These are phyloP conservation scores for Cryptococcus hybrid DNA, from an alignment of 1,284 basidiomycete genomes.

Conservation along the genomic window DNA sequence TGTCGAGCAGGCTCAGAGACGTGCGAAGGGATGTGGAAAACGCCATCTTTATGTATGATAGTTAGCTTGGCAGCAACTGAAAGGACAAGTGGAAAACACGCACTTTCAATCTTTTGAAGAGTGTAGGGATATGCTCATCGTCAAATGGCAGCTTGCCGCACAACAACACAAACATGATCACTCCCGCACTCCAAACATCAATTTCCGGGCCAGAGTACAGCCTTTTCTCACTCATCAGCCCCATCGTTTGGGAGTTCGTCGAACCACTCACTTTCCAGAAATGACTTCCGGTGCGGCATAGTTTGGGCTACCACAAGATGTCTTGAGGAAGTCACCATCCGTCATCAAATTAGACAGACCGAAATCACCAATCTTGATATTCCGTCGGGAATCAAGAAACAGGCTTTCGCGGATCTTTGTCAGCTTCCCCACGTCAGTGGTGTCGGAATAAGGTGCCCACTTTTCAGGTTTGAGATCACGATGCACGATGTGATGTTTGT, in stretches of 20 bases:
- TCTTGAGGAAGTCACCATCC: conserved; percentile 91
- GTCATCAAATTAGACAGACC: conserved; percentile 90
- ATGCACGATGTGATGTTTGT: conserved; percentile 91
- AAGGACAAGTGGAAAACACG: conserved; percentile 24
- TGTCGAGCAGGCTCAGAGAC: conserved; percentile 72
- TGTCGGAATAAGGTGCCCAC: conserved; percentile 56
- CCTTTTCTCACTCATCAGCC: conserved; percentile 24
- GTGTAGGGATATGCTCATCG: conserved; percentile 85
- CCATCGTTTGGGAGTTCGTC: neutral
- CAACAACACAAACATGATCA: conserved; percentile 93
- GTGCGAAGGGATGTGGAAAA: conserved; percentile 75
- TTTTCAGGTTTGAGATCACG: conserved; percentile 96
- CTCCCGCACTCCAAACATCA: conserved; percentile 96
- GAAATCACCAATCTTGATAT: conserved; percentile 93
- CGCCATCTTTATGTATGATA: conserved; percentile 62
- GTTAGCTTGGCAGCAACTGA: conserved; percentile 2
- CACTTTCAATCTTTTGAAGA: conserved; percentile 94
- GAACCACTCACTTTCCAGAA: conserved; percentile 62
- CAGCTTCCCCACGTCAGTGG: neutral
- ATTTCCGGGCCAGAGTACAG: conserved; percentile 94
- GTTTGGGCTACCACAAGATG: conserved; percentile 92
- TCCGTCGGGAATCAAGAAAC: conserved; percentile 55
- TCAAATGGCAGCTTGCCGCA: conserved; percentile 91
- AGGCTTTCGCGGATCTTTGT: conserved; percentile 35
- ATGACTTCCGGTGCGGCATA: conserved; percentile 97